Base-by-base conservation (phyloP, 208 protist species). In the Polymyxa betae region DNA sequence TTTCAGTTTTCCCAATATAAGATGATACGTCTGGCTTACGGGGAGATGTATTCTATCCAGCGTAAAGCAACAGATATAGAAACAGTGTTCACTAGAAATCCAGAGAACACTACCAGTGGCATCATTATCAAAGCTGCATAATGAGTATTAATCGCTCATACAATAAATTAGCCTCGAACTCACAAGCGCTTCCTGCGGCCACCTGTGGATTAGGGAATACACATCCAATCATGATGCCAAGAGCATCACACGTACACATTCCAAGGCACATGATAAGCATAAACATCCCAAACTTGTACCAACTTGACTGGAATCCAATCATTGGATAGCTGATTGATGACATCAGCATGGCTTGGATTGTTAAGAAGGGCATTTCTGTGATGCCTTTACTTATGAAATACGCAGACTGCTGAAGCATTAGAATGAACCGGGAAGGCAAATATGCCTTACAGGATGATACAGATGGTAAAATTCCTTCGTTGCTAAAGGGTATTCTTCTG, bases 1-100 rank as follows among this genome's bases (percentile, higher is more conserved):
- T 5, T 60, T 60, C 24, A 60, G 49, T 5, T 60, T 5, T 29
- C 49, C 49, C 12, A 29, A 29, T 60, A 24, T 60, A 29, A 29
- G 49, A 60, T 24, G 49, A 5, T 29, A 60, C 24, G 49, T 5
- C n/a, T 5, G 49, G 49, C 24, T 60, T 60, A 46, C 41, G 77
- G 77, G 41, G 38, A 46, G 5, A 87, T 87, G 24, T 87, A 87
- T 87, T 87, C 41, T 5, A 87, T 87, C 77, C 77, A 87, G 5
- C 41, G 5, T 5, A 87, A 24, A 87, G 38, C 38, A 24, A 87
- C 77, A 5, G 77, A 45, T 20, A 87, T 24, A 5, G 77, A 46
- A 32, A 32, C 77, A 32, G 77, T 46, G 24, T 87, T 5, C 5
- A 45, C 41, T 20, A 87, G 24, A 45, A 32, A 87, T 5, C 77